Percentiles rank a stretch among this genome's conserved stretches.
phyloP scores from a whole-genome alignment of 2,329 filamentous ascomycete genomes.

The Leptosphaerulina australis region DNA sequence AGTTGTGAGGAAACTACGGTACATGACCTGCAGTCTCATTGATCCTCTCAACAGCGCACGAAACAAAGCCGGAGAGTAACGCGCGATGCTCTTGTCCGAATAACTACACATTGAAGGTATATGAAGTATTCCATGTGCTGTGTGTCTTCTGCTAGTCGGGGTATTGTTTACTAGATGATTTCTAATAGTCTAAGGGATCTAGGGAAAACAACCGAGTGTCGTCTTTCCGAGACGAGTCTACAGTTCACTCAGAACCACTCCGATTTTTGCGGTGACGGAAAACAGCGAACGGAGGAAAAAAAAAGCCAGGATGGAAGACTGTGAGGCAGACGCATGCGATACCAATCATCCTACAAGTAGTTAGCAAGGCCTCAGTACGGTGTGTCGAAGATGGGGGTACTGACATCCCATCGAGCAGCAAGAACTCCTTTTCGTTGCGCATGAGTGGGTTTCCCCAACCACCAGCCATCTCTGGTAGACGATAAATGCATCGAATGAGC shows the following conservation, averaged over 20 bases:
- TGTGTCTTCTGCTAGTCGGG: too few relatives aligned
- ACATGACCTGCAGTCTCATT: too few relatives aligned
- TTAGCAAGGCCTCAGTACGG: constrained; percentile 1
- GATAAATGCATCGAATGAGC: constrained; percentile 55
- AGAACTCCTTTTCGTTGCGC: constrained; percentile 54
- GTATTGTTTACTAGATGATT: neutral
- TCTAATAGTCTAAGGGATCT: constrained; percentile 4
- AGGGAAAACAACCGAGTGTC: neutral
- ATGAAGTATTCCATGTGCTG: too few relatives aligned
- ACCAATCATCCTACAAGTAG: constrained; percentile 31
- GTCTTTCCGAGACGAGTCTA: neutral
- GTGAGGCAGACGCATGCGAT: constrained; percentile 35
- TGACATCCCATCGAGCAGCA: constrained; percentile 55
- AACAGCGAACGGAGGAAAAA: constrained; percentile 37
- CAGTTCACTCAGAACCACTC: constrained; percentile 2
- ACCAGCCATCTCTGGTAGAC: constrained; percentile 54
- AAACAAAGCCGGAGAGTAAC: too few relatives aligned
- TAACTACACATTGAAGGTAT: too few relatives aligned
- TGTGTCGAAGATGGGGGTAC: neutral
- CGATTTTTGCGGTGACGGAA: constrained; percentile 22
- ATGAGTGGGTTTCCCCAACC: constrained; percentile 54
- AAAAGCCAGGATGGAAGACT: constrained; percentile 35
- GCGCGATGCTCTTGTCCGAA: too few relatives aligned
- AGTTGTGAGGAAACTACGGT: too few relatives aligned
- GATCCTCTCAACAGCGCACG: too few relatives aligned